Base-by-base conservation (phyloP, 2,329 filamentous ascomycete genomes). In the Xylaria sp. region DNA sequence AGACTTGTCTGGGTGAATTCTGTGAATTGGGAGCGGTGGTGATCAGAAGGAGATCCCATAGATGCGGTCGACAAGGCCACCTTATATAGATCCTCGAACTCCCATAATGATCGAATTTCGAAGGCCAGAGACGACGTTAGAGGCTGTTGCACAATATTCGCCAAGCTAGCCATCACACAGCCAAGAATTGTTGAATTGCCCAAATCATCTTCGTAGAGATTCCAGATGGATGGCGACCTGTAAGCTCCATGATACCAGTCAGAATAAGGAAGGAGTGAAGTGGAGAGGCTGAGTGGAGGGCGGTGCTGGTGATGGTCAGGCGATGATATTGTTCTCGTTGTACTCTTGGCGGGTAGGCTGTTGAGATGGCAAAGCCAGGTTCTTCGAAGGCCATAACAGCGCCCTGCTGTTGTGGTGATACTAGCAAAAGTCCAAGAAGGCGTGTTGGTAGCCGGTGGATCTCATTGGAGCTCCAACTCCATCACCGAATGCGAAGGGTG, bases 211-310 rank as follows among this genome's bases (percentile, higher is more conserved):
- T 62, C 65, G 63, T 37, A 57, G 38, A 53, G 43, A n/a, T 54
- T 44, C 29, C 29, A 56, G n/a, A 46, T 43, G 25, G 33, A 51
- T 43, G 5, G 54, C 38, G 52, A 49, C 33, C 57, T 40, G 54
- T 54, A 65, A 54, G 48, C 25, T 38, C 13, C 21, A 13, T 17
- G 31, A 48, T 53, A 59, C 67, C 61, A 70, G 53, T 64, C 67
- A 64, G 19, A 69, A 71, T 68, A 43, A 37, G 68, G 69, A 70
- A 71, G 67, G 68, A 70, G 69, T 53, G 23, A 60, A 62, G 40
- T 38, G 25, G 11, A 27, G 10, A 49, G 37, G 29, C 27, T 53
- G 27, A 29, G 44, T 53, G 48, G 56, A 61, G 40, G 53, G 11
- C 44, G 10, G 31, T 48, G 19, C 29, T 56, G 35, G 33, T 48